Conservation (phyloP, 108 stramenopile genomes). For the Pinguiococcus pyrenoidosus region DNA sequence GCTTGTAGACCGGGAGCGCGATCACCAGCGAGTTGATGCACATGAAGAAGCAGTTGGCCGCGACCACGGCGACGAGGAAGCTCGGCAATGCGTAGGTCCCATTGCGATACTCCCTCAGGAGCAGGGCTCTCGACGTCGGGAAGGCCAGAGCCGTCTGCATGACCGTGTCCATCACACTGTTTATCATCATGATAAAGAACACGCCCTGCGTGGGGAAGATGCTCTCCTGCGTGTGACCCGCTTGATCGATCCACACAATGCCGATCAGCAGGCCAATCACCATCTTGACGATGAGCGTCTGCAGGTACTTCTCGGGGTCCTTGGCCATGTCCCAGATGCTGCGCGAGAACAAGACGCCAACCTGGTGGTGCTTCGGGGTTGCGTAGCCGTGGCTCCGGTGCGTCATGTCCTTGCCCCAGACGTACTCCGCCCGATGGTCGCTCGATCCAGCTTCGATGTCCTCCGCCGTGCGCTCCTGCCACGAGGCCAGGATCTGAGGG, state of each 20-base stretch:
- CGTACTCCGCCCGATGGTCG: background rate
- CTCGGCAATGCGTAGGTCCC: background rate
- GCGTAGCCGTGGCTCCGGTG: background rate
- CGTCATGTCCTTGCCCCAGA: background rate
- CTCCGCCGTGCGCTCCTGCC: background rate
- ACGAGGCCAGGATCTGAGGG: background rate
- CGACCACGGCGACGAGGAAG: background rate
- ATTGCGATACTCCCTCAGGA: background rate
- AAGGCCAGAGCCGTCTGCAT: background rate
- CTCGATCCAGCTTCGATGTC: background rate
- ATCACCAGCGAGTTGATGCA: slow-evolving; percentile 1
- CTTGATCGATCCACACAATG: background rate
- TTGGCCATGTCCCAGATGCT: background rate
- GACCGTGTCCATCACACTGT: background rate
- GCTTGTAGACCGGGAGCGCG: background rate
- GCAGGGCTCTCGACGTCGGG: background rate
- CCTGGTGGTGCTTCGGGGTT: background rate
- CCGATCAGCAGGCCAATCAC: background rate
- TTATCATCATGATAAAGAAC: background rate
- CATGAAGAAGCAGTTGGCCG: too few species aligned
- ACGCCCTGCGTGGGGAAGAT: background rate
- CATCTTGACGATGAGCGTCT: background rate
- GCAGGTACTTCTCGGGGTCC: background rate
- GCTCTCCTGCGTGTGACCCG: background rate
- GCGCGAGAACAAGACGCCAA: background rate